phyloP scores from a whole-genome alignment of 2,329 filamentous ascomycete species.

The Fusarium nygamai region DNA sequence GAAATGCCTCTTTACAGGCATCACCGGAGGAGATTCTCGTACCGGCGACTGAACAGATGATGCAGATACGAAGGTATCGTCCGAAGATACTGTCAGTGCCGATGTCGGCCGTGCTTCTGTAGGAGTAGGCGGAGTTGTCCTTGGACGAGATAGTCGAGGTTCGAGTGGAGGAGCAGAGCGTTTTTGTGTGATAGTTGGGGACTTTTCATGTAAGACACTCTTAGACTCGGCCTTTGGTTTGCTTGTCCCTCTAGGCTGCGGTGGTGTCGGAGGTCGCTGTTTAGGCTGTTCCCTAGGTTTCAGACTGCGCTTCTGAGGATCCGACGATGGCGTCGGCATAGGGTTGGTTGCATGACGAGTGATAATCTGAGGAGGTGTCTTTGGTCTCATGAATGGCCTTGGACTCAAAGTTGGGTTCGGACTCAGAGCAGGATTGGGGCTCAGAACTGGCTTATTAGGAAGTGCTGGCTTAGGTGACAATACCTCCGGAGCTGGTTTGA shows the following conservation, averaged over 20 bases:
- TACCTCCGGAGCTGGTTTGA: slow-evolving; percentile 39
- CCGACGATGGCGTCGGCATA: slow-evolving; percentile 40
- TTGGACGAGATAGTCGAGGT: slow-evolving; percentile 14
- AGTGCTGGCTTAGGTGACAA: slow-evolving; percentile 49
- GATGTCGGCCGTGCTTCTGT: slow-evolving; percentile 30
- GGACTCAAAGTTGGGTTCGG: slow-evolving; percentile 1
- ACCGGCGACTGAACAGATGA: slow-evolving; percentile 50
- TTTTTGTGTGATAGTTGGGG: slow-evolving; percentile 17
- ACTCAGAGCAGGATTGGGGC: not conserved
- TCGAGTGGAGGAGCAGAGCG: slow-evolving; percentile 15
- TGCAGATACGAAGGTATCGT: slow-evolving; percentile 58
- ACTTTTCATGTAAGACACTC: slow-evolving; percentile 7
- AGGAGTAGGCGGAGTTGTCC: slow-evolving; percentile 18
- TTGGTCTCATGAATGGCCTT: slow-evolving; percentile 45
- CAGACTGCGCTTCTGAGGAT: slow-evolving; percentile 44
- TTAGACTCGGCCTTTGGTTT: slow-evolving; percentile 26
- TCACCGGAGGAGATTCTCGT: slow-evolving; percentile 41
- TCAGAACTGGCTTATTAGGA: slow-evolving; percentile 40
- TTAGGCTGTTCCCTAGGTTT: slow-evolving; percentile 12
- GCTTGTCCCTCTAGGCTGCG: slow-evolving; percentile 47
- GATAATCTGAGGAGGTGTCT: slow-evolving; percentile 43
- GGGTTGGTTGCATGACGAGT: slow-evolving; percentile 33
- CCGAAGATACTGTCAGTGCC: slow-evolving; percentile 51
- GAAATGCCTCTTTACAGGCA: slow-evolving; percentile 19
- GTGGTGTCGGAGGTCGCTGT: slow-evolving; percentile 50